A percentile compares a stretch with the other conserved stretches of the same genome.
Evolutionary conservation across 106 monocot species (phyloP).

Genomic region (Iris macrosiphon): DNA sequence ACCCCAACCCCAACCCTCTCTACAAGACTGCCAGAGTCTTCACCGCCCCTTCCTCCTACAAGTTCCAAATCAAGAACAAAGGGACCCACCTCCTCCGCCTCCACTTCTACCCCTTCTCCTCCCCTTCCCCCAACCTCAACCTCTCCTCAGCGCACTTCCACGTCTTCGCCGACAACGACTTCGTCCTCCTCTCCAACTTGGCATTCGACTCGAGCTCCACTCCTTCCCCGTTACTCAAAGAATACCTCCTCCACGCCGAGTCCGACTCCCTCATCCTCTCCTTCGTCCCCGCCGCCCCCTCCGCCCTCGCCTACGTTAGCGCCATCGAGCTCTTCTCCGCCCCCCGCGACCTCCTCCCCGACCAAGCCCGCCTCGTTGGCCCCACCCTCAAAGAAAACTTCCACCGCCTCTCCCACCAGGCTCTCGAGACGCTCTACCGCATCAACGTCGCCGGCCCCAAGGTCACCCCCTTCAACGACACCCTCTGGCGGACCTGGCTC

Average conservation of each 20-base stretch:
- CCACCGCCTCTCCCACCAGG: constrained; percentile 35
- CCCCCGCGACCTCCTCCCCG: constrained; percentile 43
- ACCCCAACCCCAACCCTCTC: constrained; percentile 17
- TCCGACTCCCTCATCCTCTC: constrained; percentile 37
- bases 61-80: constrained; percentile 31
- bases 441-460: constrained; percentile 76
- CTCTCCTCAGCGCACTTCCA: constrained; percentile 51
- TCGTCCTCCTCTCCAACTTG: constrained; percentile 56
- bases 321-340: constrained; percentile 84
- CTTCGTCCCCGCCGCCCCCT: constrained; percentile 39
- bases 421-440: constrained; percentile 56
- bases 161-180: constrained; percentile 33
- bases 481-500: constrained; percentile 85
- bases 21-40: constrained; percentile 64
- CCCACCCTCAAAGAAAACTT: constrained; percentile 14
- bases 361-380: constrained; percentile 33
- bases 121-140: constrained; percentile 26
- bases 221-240: constrained; percentile 41
- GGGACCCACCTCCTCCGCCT: constrained; percentile 63
- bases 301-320: constrained; percentile 64
- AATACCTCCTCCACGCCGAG: constrained; percentile 42
- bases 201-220: background rate
- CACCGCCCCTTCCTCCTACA: constrained; percentile 39
- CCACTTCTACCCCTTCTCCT: constrained; percentile 72
- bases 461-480: constrained; percentile 85